These are phyloP conservation scores for Tetrahymena malaccensis DNA, from an alignment of 73 alveolate species.

Conservation along the genomic window DNA sequence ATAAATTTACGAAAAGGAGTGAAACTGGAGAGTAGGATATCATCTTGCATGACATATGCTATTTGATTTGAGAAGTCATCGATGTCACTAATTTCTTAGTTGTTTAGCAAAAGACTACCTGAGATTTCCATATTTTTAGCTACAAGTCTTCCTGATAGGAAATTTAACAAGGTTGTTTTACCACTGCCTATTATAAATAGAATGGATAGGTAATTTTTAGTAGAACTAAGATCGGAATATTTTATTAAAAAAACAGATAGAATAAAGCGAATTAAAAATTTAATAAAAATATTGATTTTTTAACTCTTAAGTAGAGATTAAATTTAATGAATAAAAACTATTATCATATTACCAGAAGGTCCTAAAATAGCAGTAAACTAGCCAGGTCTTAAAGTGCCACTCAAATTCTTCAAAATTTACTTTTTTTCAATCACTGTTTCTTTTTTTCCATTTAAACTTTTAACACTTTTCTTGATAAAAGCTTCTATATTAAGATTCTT, in stretches of 20 bases:
- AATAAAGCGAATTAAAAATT: background rate
- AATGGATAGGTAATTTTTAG: background rate
- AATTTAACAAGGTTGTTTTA: conserved; percentile 32
- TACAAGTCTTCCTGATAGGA: conserved; percentile 27
- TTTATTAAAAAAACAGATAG: background rate
- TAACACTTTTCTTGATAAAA: background rate
- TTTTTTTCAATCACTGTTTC: background rate
- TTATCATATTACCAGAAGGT: conserved; percentile 32
- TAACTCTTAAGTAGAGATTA: too few relatives aligned
- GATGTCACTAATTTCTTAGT: conserved; percentile 16
- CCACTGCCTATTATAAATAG: conserved; percentile 8
- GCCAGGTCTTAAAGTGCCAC: conserved; percentile 43
- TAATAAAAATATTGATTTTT: background rate
- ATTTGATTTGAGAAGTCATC: conserved; percentile 12
- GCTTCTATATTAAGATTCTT: conserved; percentile 10
- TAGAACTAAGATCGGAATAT: background rate
- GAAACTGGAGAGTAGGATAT: conserved; percentile 40
- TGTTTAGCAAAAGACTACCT: conserved; percentile 21
- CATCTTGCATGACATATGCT: conserved; percentile 55
- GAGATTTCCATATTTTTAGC: conserved; percentile 20
- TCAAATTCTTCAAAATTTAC: conserved; percentile 21
- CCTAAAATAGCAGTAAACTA: conserved; percentile 52
- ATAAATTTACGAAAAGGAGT: conserved; percentile 29
- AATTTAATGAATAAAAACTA: too few relatives aligned
- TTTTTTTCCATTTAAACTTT: background rate